Evolutionary conservation across 2,329 filamentous ascomycete species (phyloP), one percentile per base, ranked within the genome.

Genomic region (Penicillium sp.): DNA sequence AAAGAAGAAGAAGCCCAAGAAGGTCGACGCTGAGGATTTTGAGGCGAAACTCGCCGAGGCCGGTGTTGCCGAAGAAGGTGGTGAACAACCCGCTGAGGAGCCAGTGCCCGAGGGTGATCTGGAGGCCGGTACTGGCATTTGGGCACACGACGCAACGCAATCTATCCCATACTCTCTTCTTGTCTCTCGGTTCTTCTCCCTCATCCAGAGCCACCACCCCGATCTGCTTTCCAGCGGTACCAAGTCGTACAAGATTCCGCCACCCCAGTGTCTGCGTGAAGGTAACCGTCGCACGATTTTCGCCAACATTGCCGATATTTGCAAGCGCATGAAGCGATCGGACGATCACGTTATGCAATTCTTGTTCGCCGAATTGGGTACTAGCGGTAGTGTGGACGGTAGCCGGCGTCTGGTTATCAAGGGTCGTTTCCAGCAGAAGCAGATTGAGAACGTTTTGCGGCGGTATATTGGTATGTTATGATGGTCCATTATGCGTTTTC

Each of bases 271-370:
- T 72, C 80, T 96, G 62, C 89, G 92, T 72, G 92, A 98, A 88
- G 92, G 92, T 66, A 98, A 98, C 81, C 93, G 95, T 80, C 94
- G 94, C 82, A 98, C 92, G 47, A 95, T 98, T 61, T 98, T 98
- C 61, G 92, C 90, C 74, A 98, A 98, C 74, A 92, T 98, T 62
- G 80, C 87, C 65, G 92, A 98, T 65, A 96, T 98, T 60, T 94
- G 88, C 78, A 95, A 95, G 78, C 82, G 90, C 59, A 96, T 98
- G 89, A 98, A 98, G 82, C 81, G 92, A 67, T 89, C 85, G 48
- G 90, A 96, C 62, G 92, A 98, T 71, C 92, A 95, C 72, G 85
- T 98, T 52, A 96, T 88, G 36, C 84, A 90, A 57, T 96, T 95
- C 73, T 72, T 98, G 66, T 95, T 98, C 69, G 89, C 92, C 52